Conservation (phyloP, 306 rosid species). For the Cucurbita moschata region DNA sequence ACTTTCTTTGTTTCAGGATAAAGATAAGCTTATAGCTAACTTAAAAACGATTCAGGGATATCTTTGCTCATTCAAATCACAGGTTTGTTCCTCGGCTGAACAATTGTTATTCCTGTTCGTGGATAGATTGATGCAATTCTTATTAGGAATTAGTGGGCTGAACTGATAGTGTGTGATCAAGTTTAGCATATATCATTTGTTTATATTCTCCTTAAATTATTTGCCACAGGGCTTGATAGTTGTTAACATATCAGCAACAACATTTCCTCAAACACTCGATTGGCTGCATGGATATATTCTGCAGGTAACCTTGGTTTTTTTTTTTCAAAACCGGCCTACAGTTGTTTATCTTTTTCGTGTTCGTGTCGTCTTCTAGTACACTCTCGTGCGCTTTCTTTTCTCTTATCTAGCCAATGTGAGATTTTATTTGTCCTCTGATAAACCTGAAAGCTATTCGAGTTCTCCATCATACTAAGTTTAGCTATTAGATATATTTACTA, state of each 20-base stretch:
- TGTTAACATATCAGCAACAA: constrained; percentile 75
- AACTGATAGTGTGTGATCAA: background rate
- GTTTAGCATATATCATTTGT: background rate
- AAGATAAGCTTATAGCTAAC: constrained; percentile 58
- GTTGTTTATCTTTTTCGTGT: background rate
- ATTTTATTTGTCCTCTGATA: too few relatives aligned
- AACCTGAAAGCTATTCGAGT: too few relatives aligned
- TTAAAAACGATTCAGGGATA: constrained; percentile 87
- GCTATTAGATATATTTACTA: too few relatives aligned
- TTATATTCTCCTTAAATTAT: background rate
- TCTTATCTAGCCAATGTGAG: too few relatives aligned
- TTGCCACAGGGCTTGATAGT: constrained; percentile 67
- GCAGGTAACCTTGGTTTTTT: constrained; percentile 32
- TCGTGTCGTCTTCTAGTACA: background rate
- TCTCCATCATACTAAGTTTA: too few relatives aligned
- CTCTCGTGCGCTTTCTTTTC: too few relatives aligned
- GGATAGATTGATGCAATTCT: background rate
- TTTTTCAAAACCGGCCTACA: background rate
- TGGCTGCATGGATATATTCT: constrained; percentile 82
- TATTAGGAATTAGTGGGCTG: constrained; percentile 3
- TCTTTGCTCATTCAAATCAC: constrained; percentile 81
- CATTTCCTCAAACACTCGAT: constrained; percentile 87
- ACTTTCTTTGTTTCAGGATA: constrained; percentile 44
- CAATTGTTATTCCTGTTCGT: background rate
- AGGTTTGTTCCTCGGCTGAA: constrained; percentile 28